phyloP scores from a whole-genome alignment of 23 red algal species.

The Pyropia haitanensis region DNA sequence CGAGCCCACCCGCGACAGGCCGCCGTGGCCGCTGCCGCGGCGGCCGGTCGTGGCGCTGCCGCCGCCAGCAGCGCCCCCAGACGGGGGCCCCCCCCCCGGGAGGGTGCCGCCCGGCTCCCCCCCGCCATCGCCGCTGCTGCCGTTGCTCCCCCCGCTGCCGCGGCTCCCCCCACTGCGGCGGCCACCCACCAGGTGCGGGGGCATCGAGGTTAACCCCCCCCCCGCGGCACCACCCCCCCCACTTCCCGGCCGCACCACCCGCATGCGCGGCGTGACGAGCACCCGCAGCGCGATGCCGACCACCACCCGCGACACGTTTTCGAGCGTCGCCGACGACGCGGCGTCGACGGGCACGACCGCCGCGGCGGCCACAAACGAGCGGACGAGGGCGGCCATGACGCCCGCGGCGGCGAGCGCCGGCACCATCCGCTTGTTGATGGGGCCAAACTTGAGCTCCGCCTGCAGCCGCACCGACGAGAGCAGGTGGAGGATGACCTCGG shows the following conservation, averaged over 20 bases:
- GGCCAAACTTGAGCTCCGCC: conserved; percentile 76
- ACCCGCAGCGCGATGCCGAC: conserved; percentile 58
- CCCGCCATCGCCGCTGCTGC: no score
- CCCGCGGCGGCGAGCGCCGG: conserved; percentile 57
- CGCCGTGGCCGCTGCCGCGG: no score
- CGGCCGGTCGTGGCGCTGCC: no score
- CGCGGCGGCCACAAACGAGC: conserved; percentile 32
- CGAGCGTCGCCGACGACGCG: conserved; percentile 47
- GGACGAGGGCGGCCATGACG: conserved; percentile 33
- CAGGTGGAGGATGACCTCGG: conserved; percentile 54
- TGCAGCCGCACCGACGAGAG: conserved; percentile 57
- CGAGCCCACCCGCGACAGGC: no score
- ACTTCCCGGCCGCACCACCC: conserved; percentile 4
- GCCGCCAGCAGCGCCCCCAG: no score
- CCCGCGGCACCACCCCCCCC: no score
- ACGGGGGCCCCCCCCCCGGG: no score
- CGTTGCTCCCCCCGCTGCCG: no score
- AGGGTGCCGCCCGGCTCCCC: no score
- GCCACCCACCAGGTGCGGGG: no score
- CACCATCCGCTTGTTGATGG: conserved; percentile 50
- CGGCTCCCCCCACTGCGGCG: no score
- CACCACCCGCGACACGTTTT: conserved; percentile 55
- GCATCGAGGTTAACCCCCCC: no score
- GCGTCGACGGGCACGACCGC: conserved; percentile 29
- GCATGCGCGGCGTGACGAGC: conserved; percentile 51